Conservation (phyloP, 176 grass and related monocot genomes). For the Carex parvula region DNA sequence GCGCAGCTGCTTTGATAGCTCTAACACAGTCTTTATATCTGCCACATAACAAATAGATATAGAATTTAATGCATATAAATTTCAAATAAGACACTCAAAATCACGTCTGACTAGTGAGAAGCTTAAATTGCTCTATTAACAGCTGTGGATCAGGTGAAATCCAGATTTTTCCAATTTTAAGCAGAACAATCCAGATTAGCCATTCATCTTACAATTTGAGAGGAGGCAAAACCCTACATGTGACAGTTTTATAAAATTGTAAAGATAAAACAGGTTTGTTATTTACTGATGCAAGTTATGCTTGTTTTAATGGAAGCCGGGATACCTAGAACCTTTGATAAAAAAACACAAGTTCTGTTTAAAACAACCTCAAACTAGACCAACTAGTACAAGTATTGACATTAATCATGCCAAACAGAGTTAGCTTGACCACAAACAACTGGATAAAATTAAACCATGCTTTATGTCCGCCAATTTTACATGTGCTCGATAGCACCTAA, state of each 20-base stretch:
- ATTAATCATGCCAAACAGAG: neutral
- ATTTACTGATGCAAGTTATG: neutral
- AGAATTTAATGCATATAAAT: neutral
- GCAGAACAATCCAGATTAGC: neutral
- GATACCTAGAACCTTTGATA: neutral
- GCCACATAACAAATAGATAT: conserved; percentile 6
- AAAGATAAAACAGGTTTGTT: neutral
- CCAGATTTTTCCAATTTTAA: neutral
- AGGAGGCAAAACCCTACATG: neutral
- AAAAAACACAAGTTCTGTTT: neutral
- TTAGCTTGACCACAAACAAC: neutral
- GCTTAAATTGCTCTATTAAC: neutral
- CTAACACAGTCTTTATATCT: conserved; percentile 52
- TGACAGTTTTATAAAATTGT: neutral
- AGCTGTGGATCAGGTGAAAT: neutral
- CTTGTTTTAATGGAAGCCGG: neutral
- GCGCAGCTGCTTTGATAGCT: conserved; percentile 53
- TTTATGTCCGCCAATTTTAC: neutral
- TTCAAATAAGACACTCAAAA: neutral
- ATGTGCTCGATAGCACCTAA: neutral
- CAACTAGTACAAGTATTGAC: neutral
- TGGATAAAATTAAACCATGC: neutral
- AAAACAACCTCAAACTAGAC: neutral
- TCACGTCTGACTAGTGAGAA: neutral
- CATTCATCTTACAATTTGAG: neutral